A percentile compares a stretch with the other conserved stretches of the same genome.
Evolutionary conservation across 1,139 yeast species (phyloP).

Genomic region (Meyerozyma athensensis): DNA sequence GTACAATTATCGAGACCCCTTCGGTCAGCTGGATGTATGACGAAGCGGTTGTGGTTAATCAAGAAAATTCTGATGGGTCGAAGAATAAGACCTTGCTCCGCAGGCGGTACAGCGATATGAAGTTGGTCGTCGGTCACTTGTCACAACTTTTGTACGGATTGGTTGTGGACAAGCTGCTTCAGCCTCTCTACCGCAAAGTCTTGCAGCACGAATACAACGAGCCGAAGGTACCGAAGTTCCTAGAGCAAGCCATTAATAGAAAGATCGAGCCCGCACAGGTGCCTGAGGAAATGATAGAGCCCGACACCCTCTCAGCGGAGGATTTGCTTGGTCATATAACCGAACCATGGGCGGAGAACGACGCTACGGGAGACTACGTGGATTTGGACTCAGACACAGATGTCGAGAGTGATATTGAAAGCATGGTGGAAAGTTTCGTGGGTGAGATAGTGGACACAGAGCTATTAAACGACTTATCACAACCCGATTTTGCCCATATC

Average conservation of each 20-base stretch:
- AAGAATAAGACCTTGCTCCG: constrained; percentile 18
- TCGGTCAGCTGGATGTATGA: constrained; percentile 23
- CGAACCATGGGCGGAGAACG: constrained; percentile 30
- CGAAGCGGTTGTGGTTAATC: constrained; percentile 5
- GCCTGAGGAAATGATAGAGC: background rate
- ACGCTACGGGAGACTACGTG: constrained; percentile 41
- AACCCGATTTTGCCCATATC: constrained; percentile 33
- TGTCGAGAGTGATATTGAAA: constrained; percentile 13
- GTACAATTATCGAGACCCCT: constrained; percentile 29
- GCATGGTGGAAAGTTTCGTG: background rate
- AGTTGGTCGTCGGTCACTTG: constrained; percentile 17
- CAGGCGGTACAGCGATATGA: constrained; percentile 18
- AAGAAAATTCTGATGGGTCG: constrained; percentile 12
- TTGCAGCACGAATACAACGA: constrained; percentile 1
- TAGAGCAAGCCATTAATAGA: background rate
- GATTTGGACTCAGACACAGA: constrained; percentile 15
- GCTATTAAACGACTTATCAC: constrained; percentile 25
- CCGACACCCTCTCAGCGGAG: background rate
- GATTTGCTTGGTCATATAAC: background rate
- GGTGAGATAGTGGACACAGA: constrained; percentile 2
- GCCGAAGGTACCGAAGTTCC: background rate
- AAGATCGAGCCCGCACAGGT: background rate
- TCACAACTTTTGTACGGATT: constrained; percentile 24
- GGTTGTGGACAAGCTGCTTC: constrained; percentile 11
- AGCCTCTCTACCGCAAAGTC: constrained; percentile 5